Percentiles rank a stretch among this genome's conserved stretches.
Conservation (phyloP, 2,329 filamentous ascomycete genomes). For the Thelonectria discophora region DNA sequence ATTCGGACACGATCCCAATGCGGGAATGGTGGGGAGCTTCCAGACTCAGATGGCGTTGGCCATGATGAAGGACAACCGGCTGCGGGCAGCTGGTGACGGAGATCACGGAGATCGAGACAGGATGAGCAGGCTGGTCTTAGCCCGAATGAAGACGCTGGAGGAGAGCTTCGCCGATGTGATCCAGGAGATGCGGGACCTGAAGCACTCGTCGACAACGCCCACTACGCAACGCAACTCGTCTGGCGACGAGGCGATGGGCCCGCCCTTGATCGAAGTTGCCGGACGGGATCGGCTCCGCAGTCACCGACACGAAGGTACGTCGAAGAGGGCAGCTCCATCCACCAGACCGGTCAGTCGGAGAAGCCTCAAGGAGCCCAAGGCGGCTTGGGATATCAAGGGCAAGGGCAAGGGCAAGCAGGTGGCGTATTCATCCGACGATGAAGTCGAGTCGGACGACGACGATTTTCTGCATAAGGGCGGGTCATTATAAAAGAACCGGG, state of each 20-base stretch:
- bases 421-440: constrained; percentile 49
- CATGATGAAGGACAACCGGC: constrained; percentile 64
- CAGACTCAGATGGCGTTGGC: constrained; percentile 83
- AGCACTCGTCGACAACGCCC: constrained; percentile 56
- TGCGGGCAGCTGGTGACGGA: constrained; percentile 54
- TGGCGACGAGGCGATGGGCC: constrained; percentile 49
- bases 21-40: constrained; percentile 77
- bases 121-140: constrained; percentile 83
- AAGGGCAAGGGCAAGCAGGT: constrained; percentile 63
- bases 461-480: constrained; percentile 49
- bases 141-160: constrained; percentile 91
- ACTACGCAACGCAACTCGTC: constrained; percentile 63
- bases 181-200: constrained; percentile 76
- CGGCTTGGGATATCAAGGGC: constrained; percentile 50
- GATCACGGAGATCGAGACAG: constrained; percentile 65
- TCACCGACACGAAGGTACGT: constrained; percentile 37
- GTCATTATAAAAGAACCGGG: constrained; percentile 49
- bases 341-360: constrained; percentile 51
- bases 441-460: constrained; percentile 44
- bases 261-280: constrained; percentile 47
- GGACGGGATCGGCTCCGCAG: constrained; percentile 43
- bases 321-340: constrained; percentile 40
- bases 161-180: constrained; percentile 91
- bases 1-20: constrained; percentile 66
- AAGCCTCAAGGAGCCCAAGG: constrained; percentile 54